Percentiles rank a stretch among this genome's conserved stretches.
phyloP scores from a whole-genome alignment of 2,329 filamentous ascomycete species.

The Epichloe uncinata region DNA sequence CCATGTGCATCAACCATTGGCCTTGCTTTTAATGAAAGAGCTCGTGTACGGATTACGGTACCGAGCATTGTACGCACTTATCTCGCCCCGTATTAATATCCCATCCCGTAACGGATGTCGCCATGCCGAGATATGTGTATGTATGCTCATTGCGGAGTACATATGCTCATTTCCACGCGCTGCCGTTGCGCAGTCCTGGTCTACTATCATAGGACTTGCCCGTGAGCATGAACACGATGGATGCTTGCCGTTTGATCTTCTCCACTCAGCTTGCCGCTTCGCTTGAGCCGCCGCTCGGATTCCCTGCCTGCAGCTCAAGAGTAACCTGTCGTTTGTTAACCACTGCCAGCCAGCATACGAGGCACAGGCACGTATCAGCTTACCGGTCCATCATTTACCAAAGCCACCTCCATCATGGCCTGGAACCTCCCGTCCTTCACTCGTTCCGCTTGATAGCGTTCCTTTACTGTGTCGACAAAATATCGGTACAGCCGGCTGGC shows the following conservation, averaged over 20 bases:
- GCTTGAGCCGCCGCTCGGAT: slow-evolving; percentile 1
- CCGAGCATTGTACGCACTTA: background rate
- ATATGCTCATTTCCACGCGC: background rate
- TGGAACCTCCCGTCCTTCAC: slow-evolving; percentile 97
- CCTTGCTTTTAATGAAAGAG: background rate
- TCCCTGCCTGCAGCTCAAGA: slow-evolving; percentile 10
- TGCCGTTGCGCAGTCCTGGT: background rate
- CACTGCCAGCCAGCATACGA: background rate
- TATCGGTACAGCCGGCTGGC: slow-evolving; percentile 72
- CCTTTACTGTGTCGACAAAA: slow-evolving; percentile 65
- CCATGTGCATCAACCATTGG: background rate
- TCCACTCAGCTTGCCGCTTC: background rate
- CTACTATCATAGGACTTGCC: background rate
- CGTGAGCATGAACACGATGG: too few relatives aligned
- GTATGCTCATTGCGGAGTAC: background rate
- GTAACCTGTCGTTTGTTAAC: slow-evolving; percentile 10
- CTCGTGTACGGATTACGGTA: background rate
- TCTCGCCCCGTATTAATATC: background rate
- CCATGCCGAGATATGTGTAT: background rate
- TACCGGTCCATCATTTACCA: slow-evolving; percentile 75
- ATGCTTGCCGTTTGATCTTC: background rate
- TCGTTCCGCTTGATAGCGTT: slow-evolving; percentile 55
- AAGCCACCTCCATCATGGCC: slow-evolving; percentile 94
- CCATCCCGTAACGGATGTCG: background rate
- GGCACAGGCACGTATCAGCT: slow-evolving; percentile 6